Conservation (phyloP, 208 protist genomes). For the Lotmaria passim region DNA sequence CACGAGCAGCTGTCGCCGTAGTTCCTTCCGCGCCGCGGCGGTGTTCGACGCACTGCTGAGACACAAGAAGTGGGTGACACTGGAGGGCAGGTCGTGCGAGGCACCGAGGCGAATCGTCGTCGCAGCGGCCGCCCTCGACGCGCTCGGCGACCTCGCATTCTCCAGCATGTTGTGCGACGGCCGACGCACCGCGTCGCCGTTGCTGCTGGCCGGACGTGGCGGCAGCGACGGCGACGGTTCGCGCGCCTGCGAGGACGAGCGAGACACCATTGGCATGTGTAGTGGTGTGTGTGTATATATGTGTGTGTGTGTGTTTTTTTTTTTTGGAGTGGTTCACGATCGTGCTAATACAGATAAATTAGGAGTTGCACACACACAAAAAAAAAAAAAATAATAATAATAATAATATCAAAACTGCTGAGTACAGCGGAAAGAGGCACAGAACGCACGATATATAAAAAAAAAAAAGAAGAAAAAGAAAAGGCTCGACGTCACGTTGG, state of each 20-base stretch:
- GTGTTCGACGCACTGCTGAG: conserved; percentile 22
- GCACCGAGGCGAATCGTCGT: conserved; percentile 10
- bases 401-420: no score
- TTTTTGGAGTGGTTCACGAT: no score
- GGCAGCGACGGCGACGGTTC: neutral
- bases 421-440: no score
- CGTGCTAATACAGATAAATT: no score
- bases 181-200: neutral
- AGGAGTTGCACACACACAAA: no score
- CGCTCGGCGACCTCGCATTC: neutral
- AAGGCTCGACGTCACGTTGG: no score
- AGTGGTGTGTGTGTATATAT: no score
- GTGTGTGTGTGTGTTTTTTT: no score
- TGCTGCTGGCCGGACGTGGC: neutral
- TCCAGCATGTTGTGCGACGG: conserved; percentile 18
- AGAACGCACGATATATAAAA: no score
- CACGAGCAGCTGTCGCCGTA: conserved; percentile 34
- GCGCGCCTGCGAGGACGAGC: conserved; percentile 7
- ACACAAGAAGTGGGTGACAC: conserved; percentile 29
- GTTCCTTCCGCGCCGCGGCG: conserved; percentile 17
- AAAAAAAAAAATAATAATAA: no score
- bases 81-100: conserved; percentile 28
- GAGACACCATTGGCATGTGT: conserved; percentile 3
- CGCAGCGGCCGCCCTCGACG: neutral
- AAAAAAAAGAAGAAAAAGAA: no score